These are phyloP conservation scores for Zygoascus meyerae DNA, from an alignment of 1,139 yeast genomes.

Conservation along the genomic window DNA sequence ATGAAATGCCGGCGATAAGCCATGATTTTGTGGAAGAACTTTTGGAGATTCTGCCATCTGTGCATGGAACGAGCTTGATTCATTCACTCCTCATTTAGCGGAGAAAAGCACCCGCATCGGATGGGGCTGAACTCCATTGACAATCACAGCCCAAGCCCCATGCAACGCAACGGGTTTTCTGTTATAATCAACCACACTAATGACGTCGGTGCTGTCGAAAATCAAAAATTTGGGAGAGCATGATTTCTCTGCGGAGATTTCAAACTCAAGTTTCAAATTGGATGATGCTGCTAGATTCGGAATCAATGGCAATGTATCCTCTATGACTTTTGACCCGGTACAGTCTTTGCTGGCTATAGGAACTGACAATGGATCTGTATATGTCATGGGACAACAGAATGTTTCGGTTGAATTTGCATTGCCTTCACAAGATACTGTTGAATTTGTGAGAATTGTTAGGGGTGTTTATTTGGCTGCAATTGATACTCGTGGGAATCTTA, in stretches of 20 bases:
- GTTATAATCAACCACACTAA: conserved; percentile 8
- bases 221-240: conserved; percentile 26
- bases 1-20: conserved; percentile 38
- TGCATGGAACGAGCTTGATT: background rate
- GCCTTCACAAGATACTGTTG: conserved; percentile 37
- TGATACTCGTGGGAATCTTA: conserved; percentile 49
- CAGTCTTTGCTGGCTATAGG: conserved; percentile 82
- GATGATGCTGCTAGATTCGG: conserved; percentile 46
- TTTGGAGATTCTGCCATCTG: background rate
- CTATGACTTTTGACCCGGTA: conserved; percentile 78
- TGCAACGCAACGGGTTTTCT: background rate
- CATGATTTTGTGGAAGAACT: conserved; percentile 32
- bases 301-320: conserved; percentile 50
- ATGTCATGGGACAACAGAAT: conserved; percentile 78
- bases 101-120: background rate
- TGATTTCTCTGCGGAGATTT: conserved; percentile 34
- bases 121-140: background rate
- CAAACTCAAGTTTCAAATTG: conserved; percentile 31
- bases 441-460: conserved; percentile 58
- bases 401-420: conserved; percentile 61
- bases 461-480: conserved; percentile 74
- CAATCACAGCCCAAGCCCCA: no score
- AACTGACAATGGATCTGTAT: conserved; percentile 61
- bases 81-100: background rate
- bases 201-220: conserved; percentile 27